These are phyloP conservation scores for Wickerhamomyces queroliae DNA, from an alignment of 805 yeast genomes.

Conservation along the genomic window DNA sequence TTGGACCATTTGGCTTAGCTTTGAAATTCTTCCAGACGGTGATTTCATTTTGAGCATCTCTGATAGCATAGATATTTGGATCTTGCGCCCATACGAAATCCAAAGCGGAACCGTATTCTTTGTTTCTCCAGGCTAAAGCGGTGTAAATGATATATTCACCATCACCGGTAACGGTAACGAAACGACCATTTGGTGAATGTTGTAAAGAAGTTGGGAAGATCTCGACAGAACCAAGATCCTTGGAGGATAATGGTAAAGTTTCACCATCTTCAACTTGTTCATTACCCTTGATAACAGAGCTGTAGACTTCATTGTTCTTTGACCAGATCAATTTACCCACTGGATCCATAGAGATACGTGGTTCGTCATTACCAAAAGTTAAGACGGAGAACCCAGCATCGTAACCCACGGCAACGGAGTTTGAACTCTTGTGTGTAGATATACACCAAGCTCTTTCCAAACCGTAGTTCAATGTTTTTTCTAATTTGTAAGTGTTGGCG, in stretches of 20 bases:
- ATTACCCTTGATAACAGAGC: slow-evolving; percentile 68
- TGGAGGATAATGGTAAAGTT: slow-evolving; percentile 64
- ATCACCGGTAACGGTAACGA: slow-evolving; percentile 95
- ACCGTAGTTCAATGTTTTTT: slow-evolving; percentile 84
- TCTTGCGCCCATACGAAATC: slow-evolving; percentile 96
- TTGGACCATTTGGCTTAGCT: slow-evolving; percentile 56
- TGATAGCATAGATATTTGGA: slow-evolving; percentile 78
- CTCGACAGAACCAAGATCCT: slow-evolving; percentile 93
- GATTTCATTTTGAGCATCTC: slow-evolving; percentile 61
- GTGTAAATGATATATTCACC: slow-evolving; percentile 96
- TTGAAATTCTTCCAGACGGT: slow-evolving; percentile 80
- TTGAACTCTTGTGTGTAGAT: slow-evolving; percentile 62
- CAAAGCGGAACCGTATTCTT: slow-evolving; percentile 81
- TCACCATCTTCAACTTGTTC: slow-evolving; percentile 79
- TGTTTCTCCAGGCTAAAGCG: slow-evolving; percentile 97
- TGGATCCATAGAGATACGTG: slow-evolving; percentile 88
- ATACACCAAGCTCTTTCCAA: slow-evolving; percentile 98
- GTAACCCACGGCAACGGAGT: slow-evolving; percentile 85
- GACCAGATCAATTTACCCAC: slow-evolving; percentile 90
- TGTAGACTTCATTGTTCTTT: slow-evolving; percentile 78
- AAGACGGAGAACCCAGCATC: slow-evolving; percentile 91
- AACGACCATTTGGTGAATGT: slow-evolving; percentile 97
- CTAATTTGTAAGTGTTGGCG: slow-evolving; percentile 87
- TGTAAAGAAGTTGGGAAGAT: slow-evolving; percentile 80
- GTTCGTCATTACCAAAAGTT: slow-evolving; percentile 90